These are phyloP conservation scores for Rubia yunnanensis DNA, from an alignment of 257 asterid species.

Conservation along the genomic window DNA sequence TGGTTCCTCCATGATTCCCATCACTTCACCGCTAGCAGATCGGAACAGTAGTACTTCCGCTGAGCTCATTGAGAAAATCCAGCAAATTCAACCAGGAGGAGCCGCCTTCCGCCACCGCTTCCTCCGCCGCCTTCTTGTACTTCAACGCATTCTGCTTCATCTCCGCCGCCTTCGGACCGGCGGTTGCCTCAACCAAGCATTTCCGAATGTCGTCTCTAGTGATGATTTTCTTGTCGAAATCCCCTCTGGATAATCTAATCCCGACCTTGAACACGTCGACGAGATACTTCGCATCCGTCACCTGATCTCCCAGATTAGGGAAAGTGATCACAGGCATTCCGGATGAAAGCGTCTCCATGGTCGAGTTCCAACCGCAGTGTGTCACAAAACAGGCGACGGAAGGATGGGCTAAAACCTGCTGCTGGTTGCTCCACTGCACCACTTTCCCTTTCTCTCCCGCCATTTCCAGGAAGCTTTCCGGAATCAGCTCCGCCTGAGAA, in stretches of 20 bases:
- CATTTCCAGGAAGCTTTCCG: background rate
- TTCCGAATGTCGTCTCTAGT: background rate
- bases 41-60: background rate
- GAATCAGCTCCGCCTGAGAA: background rate
- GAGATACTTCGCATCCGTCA: background rate
- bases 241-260: background rate
- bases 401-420: background rate
- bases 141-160: background rate
- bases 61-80: background rate
- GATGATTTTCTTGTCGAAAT: background rate
- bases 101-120: background rate
- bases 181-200: background rate
- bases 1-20: too few species aligned
- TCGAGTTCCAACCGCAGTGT: background rate
- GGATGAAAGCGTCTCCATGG: background rate
- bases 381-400: background rate
- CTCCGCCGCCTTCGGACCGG: background rate
- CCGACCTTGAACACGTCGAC: background rate
- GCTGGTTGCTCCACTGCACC: conserved; percentile 1
- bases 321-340: background rate
- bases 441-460: background rate
- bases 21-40: too few species aligned
- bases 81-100: background rate
- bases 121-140: background rate
- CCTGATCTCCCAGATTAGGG: background rate